Evolutionary conservation across 106 monocot genomes (phyloP).

Genomic region (Allium cepa): DNA sequence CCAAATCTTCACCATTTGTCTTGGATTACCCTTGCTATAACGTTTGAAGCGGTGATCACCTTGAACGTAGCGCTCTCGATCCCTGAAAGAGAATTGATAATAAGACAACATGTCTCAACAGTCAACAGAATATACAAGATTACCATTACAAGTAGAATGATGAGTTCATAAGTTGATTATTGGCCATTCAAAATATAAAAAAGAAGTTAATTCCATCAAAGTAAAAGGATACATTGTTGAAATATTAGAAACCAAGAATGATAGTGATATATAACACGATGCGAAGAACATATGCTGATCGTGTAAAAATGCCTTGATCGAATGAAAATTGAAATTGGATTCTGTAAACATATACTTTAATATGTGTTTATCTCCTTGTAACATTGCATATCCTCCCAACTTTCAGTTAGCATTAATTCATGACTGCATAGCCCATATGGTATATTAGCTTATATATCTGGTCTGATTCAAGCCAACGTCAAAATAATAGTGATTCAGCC

Average conservation of each 20-base stretch:
- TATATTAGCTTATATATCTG: too few relatives aligned
- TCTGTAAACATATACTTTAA: too few relatives aligned
- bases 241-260: not conserved
- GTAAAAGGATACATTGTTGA: not conserved
- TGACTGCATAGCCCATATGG: too few relatives aligned
- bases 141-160: not conserved
- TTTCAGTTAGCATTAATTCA: too few relatives aligned
- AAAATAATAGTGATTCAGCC: too few relatives aligned
- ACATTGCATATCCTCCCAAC: too few relatives aligned
- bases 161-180: not conserved
- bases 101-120: not conserved
- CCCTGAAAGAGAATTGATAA: conserved; percentile 38
- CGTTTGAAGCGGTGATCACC: conserved; percentile 96
- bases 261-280: not conserved
- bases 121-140: not conserved
- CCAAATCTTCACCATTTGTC: conserved; percentile 99
- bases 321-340: too few relatives aligned
- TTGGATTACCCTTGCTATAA: conserved; percentile 91
- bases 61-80: conserved; percentile 96
- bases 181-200: not conserved
- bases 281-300: not conserved
- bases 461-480: too few relatives aligned
- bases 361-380: too few relatives aligned
- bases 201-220: too few relatives aligned
- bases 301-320: too few relatives aligned